phyloP scores from a whole-genome alignment of 2,329 filamentous ascomycete species.

The Didymella glomerata region DNA sequence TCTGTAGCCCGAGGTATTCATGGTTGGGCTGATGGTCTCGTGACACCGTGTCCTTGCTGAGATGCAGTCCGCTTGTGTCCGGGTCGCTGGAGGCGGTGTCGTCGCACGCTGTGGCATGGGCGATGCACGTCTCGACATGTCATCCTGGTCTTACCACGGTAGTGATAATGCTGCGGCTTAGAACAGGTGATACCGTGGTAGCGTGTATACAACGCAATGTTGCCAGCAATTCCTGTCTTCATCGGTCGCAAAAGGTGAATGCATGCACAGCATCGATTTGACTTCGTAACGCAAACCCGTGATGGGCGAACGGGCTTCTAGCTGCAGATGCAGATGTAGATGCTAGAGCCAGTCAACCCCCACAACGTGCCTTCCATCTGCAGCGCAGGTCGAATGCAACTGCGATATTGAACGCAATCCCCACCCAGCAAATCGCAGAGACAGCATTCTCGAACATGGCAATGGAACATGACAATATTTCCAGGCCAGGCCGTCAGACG shows the following conservation, averaged over 20 bases:
- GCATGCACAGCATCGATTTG: background rate
- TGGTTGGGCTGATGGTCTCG: background rate
- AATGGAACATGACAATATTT: too few species aligned
- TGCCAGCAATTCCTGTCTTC: conserved; percentile 3
- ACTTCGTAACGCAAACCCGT: background rate
- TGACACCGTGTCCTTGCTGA: conserved; percentile 13
- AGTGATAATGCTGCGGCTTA: background rate
- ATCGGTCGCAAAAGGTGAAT: background rate
- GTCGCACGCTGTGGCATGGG: conserved; percentile 2
- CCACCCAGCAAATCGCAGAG: background rate
- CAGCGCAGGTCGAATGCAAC: too few species aligned
- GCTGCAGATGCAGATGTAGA: too few species aligned
- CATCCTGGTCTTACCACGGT: conserved; percentile 4
- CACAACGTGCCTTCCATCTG: background rate
- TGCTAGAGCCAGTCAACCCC: background rate
- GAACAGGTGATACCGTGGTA: conserved; percentile 6
- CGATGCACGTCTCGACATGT: conserved; percentile 3
- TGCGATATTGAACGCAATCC: background rate
- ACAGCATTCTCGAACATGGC: background rate
- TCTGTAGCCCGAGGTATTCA: background rate
- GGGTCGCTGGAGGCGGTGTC: conserved; percentile 18
- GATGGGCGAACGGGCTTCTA: background rate
- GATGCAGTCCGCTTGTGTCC: background rate
- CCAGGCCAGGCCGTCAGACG: background rate
- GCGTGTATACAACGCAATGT: conserved; percentile 18